Evolutionary conservation across 768 basidiomycete genomes (phyloP).

Genomic region (Epithele typhae): DNA sequence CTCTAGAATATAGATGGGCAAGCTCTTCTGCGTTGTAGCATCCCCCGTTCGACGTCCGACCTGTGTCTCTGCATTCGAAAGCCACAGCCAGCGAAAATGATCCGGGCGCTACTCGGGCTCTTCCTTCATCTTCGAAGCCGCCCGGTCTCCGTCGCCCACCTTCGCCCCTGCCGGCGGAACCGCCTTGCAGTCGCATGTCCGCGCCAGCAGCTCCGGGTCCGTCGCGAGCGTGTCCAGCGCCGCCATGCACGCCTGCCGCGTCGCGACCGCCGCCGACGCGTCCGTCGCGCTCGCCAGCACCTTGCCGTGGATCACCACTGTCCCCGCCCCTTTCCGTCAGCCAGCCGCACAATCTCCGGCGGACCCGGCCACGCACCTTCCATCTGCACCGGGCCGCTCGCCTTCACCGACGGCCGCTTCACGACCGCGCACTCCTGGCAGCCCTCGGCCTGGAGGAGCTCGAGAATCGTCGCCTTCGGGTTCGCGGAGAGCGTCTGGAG

Average conservation of each 20-base stretch:
- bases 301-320: slow-evolving; percentile 68
- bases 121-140: too few relatives aligned
- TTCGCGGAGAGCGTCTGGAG: slow-evolving; percentile 71
- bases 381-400: slow-evolving; percentile 33
- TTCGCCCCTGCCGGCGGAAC: too few relatives aligned
- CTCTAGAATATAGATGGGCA: too few relatives aligned
- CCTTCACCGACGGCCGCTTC: slow-evolving; percentile 37
- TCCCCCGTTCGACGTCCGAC: too few relatives aligned
- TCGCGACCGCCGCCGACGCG: slow-evolving; percentile 45
- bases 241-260: slow-evolving; percentile 55
- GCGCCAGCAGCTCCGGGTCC: slow-evolving; percentile 56
- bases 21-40: too few relatives aligned
- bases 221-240: slow-evolving; percentile 68
- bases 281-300: slow-evolving; percentile 58
- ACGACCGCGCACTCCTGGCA: slow-evolving; percentile 62
- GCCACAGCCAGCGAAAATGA: too few relatives aligned
- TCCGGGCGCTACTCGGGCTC: too few relatives aligned
- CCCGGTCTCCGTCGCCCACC: too few relatives aligned
- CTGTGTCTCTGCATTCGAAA: too few relatives aligned
- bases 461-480: slow-evolving; percentile 71
- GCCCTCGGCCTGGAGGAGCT: slow-evolving; percentile 66
- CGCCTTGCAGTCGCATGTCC: slow-evolving; percentile 59
- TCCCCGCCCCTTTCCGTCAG: background rate
- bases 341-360: background rate
- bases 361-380: slow-evolving; percentile 39